A percentile compares a stretch with the other conserved stretches of the same genome.
These are phyloP conservation scores for Leccinum sublutescens DNA, from an alignment of 768 basidiomycete genomes.

Conservation along the genomic window DNA sequence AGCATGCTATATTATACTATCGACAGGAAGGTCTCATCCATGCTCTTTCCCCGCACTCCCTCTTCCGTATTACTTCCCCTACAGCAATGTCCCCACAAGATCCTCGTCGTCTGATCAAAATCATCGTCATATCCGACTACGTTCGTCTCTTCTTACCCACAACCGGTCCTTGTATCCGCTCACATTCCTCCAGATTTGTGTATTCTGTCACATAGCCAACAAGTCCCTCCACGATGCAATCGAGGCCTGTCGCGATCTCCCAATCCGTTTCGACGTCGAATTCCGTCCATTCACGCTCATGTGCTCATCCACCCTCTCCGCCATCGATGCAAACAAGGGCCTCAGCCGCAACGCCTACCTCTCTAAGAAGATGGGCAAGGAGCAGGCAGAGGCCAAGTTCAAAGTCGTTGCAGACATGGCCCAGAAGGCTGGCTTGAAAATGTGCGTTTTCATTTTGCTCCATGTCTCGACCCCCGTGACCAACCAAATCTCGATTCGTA, in stretches of 20 bases:
- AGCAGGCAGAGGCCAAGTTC: conserved; percentile 26
- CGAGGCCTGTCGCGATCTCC: conserved; percentile 31
- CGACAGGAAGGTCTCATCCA: conserved; percentile 26
- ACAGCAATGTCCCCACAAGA: conserved; percentile 21
- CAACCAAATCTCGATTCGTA: conserved; percentile 11
- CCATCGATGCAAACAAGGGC: conserved; percentile 21
- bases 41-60: conserved; percentile 17
- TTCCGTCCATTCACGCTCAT: conserved; percentile 35
- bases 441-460: conserved; percentile 17
- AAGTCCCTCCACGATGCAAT: conserved; percentile 39
- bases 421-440: conserved; percentile 24
- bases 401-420: conserved; percentile 31
- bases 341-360: conserved; percentile 24
- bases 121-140: conserved; percentile 36
- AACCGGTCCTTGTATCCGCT: background rate
- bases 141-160: conserved; percentile 19
- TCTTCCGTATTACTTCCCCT: background rate
- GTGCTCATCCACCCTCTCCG: conserved; percentile 19
- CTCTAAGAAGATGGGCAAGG: conserved; percentile 27
- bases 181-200: conserved; percentile 28
- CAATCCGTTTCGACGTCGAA: conserved; percentile 35
- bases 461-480: background rate
- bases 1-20: conserved; percentile 29
- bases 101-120: conserved; percentile 24
- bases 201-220: conserved; percentile 40